Base-by-base conservation (phyloP, 2,329 filamentous ascomycete species). In the Byssochlamys sp. region DNA sequence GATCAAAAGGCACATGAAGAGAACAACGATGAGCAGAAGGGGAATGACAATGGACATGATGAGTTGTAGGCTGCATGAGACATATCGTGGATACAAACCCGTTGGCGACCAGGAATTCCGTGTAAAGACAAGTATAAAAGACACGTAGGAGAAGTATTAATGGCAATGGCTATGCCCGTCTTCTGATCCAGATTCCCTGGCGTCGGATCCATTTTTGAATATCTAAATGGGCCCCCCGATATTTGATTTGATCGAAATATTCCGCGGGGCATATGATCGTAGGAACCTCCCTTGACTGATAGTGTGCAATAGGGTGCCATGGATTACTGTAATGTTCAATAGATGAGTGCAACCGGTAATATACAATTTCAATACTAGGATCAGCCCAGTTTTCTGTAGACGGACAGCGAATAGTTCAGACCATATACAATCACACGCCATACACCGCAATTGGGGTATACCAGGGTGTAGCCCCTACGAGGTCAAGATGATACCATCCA, bases 401-500 rank as follows among this genome's bases (percentile, higher is more conserved):
- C 2, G 29, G 11, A 31, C 29, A 9, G 29, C 7, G 35, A 39
- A 39, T 39, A n/a, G 4, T 39, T 39, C 35, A n/a, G n/a, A 39
- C 35, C 2, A 12, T n/a, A 39, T 39, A 3, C 35, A 39, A 39
- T 14, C 12, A 39, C 14, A 14, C 12, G 12, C 12, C 35, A 39
- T 39, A 39, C 12, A n/a, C 35, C 35, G 2, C 12, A n/a, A 5
- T 39, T 14, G n/a, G 35, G 14, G 12, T n/a, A n/a, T 19, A 45
- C 14, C 35, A 7, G 14, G 3, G 14, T 19, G 35, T 6, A 19
- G 14, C 39, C 14, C 7, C 14, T 19, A 24, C 39, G 4, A 9
- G 19, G 7, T 45, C n/a, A 45, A 45, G 39, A 19, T 45, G 19
- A 45, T 31, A 65, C 56, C 58, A 67, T 59, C 61, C 63, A 67